Base-by-base conservation (phyloP, 139 green algal species). In the Chlorella sp. region DNA sequence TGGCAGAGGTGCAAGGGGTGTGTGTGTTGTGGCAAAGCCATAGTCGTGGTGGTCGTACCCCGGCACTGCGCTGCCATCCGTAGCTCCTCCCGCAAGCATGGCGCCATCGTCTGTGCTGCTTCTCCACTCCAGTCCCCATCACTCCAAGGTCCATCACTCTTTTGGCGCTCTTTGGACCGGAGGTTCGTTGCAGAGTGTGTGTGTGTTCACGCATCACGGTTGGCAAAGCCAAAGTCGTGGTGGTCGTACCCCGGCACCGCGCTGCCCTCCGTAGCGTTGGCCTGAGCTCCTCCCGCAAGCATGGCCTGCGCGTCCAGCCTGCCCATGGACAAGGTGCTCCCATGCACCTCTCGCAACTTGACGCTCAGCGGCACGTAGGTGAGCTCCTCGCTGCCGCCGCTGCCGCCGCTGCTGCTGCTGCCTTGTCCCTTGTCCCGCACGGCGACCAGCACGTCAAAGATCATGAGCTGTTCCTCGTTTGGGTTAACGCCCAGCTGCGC, bases 311-410 rank as follows among this genome's bases (percentile, higher is more conserved):
- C 59, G 0, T 67, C 67, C 2, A 31, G 42, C 0, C 59, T 69
- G 1, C 61, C 72, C 75, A 80, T 31, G 1, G 64, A 69, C 34
- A 81, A 26, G 17, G 75, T 81, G 51, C 70, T 77, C 34, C 69
- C 64, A 70, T 70, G 65, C 23, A 31, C 26, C 1, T 35, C 32
- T 64, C 74, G 73, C 31, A 70, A 64, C 35, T 71, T 62, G 3
- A 76, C 70, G 3, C 31, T 36, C 30, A 81, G 51, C 10, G 65
- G 70, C 35, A 67, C 14, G 55, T 69, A 80, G 2, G 22, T 23
- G 36, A 49, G 67, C 30, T 26, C 30, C 35, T 67, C 3, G 3
- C 26, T 22, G 23, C 36, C 24, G 42, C 32, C 64, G 73, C 33
- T 51, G 71, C 64, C 30, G 65, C 42, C 35, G 71, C 64, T 26